Percentiles rank a stretch among this genome's conserved stretches.
phyloP scores from a whole-genome alignment of 331 rosid genomes.

The Dryas integrifolia region DNA sequence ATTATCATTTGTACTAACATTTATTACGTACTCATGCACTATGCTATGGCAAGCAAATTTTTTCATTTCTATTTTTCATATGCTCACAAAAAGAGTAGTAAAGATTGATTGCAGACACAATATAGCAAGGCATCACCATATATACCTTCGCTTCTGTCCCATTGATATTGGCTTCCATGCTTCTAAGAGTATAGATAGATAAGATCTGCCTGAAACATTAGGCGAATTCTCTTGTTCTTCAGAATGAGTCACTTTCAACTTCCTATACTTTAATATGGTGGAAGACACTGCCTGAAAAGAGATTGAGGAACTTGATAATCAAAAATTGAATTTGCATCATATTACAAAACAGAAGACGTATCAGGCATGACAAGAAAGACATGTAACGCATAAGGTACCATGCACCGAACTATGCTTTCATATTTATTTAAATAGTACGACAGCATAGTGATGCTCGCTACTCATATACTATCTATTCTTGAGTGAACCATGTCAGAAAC shows the following conservation, averaged over 20 bases:
- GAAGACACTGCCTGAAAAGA: constrained; percentile 67
- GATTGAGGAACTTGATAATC: constrained; percentile 12
- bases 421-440: neutral
- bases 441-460: neutral
- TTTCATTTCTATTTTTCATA: no score
- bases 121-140: constrained; percentile 11
- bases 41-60: neutral
- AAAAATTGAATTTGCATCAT: neutral
- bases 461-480: neutral
- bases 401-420: neutral
- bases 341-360: neutral
- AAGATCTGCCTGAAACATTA: constrained; percentile 33
- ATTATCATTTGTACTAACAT: neutral
- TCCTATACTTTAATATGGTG: constrained; percentile 62
- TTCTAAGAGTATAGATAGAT: constrained; percentile 62
- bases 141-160: constrained; percentile 88
- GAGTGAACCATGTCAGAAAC: neutral
- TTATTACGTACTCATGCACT: neutral
- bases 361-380: neutral
- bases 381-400: neutral
- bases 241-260: constrained; percentile 42
- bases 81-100: neutral
- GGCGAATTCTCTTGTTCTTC: constrained; percentile 35
- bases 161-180: constrained; percentile 88
- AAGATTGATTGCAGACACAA: constrained; percentile 13